Evolutionary conservation across 2,329 filamentous ascomycete species (phyloP), one percentile per base, ranked within the genome.

Genomic region (Basipetospora sp.): DNA sequence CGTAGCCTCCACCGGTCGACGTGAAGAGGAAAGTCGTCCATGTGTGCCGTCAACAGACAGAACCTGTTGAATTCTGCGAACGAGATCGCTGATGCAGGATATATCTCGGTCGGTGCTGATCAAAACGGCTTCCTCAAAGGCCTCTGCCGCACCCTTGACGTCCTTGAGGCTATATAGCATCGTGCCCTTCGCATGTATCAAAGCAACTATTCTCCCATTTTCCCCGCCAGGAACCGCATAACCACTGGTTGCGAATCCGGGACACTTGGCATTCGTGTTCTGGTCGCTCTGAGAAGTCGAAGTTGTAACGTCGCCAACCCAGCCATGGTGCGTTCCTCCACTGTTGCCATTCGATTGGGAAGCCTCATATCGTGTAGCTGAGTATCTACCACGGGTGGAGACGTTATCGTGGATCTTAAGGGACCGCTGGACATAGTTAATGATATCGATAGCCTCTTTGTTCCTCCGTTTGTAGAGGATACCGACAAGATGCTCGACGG

Each of bases 151-250:
- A 29, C 69, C 74, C 28, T 69, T 65, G 45, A 90, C 81, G 46
- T 94, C 80, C 32, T 88, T 88, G 20, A 92, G 62, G 18, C 83
- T 77, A 57, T 98, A 98, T 2, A 96, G 67, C 80, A 96, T 92
- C 44, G 96, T 96, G n/a, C 88, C 90, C 57, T 96, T 98, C 15
- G 88, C 87, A 58, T 98, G 90, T 29, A 96, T 77, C 13, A 98
- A 68, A n/a, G 86, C 82, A 31, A 98, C 69, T 50, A 98, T 85
- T 42, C 90, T 75, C 8, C 88, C 90, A 53, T 94, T 96, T 47
- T 98, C 90, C 31, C 71, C 75, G 2, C 80, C 86, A 4, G 86
- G 72, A 31, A 98, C 77, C 11, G 76, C 72, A 55, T 93, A 96
- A 13, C 86, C 87, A 54, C 83, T 90, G 13, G 55, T 55, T 15